These are phyloP conservation scores for Physcia stellaris DNA, from an alignment of 495 filamentous ascomycete species.

Conservation along the genomic window DNA sequence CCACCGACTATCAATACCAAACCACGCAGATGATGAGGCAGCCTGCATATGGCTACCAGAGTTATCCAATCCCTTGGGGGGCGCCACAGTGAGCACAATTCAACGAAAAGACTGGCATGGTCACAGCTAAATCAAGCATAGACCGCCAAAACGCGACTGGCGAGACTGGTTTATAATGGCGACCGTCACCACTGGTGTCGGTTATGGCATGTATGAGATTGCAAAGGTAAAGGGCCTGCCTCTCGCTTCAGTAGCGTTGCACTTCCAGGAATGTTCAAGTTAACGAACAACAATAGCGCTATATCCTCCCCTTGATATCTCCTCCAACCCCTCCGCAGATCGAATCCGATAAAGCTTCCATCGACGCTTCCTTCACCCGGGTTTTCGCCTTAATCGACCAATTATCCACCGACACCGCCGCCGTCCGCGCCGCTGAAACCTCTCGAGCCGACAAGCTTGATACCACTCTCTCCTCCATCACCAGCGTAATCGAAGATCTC, in stretches of 20 bases:
- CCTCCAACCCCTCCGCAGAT: constrained; percentile 88
- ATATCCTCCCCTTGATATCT: constrained; percentile 77
- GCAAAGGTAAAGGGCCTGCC: constrained; percentile 45
- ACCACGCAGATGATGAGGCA: constrained; percentile 34
- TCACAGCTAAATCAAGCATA: constrained; percentile 13
- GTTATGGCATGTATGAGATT: constrained; percentile 76
- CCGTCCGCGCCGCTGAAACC: constrained; percentile 72
- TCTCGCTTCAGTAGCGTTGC: too few relatives aligned
- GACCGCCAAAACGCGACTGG: constrained; percentile 75
- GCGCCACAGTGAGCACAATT: constrained; percentile 39
- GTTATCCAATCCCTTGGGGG: constrained; percentile 52
- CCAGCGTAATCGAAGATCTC: constrained; percentile 64
- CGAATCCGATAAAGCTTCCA: constrained; percentile 79
- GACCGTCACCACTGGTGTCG: constrained; percentile 72
- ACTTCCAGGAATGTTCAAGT: too few relatives aligned
- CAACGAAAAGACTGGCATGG: not conserved
- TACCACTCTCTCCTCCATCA: constrained; percentile 66
- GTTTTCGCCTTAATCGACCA: constrained; percentile 88
- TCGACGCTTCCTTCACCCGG: constrained; percentile 83
- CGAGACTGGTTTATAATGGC: constrained; percentile 98
- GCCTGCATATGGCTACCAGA: constrained; percentile 49
- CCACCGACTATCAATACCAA: constrained; percentile 31
- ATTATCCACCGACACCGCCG: constrained; percentile 74
- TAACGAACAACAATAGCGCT: constrained; percentile 43
- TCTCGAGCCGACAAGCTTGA: constrained; percentile 77